Evolutionary conservation across 768 basidiomycete species (phyloP).

Genomic region (Pisolithus albus): DNA sequence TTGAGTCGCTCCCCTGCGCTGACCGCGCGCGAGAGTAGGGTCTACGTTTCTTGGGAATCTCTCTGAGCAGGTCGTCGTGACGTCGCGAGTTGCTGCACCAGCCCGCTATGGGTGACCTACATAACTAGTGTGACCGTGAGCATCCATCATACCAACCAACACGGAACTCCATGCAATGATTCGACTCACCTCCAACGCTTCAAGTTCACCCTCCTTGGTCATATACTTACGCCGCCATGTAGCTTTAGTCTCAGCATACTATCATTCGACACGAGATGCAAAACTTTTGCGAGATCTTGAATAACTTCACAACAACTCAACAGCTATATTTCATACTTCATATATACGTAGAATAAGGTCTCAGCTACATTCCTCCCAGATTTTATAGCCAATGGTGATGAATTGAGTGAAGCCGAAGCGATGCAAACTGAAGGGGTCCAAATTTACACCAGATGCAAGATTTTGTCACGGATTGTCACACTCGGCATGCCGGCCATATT

Average conservation of each 20-base stretch:
- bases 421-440: too few species aligned
- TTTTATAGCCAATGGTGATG: too few species aligned
- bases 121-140: not conserved
- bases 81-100: slow-evolving; percentile 60
- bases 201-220: slow-evolving; percentile 85
- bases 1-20: slow-evolving; percentile 86
- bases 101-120: slow-evolving; percentile 67
- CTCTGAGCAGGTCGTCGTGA: slow-evolving; percentile 53
- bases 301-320: too few species aligned
- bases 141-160: not conserved
- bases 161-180: not conserved
- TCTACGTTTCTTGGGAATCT: slow-evolving; percentile 64
- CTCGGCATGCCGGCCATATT: too few species aligned
- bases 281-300: too few species aligned
- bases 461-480: too few species aligned
- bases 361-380: too few species aligned
- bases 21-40: slow-evolving; percentile 63
- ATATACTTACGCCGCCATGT: slow-evolving; percentile 78
- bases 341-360: too few species aligned
- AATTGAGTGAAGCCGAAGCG: too few species aligned
- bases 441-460: too few species aligned
- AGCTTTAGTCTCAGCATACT: slow-evolving; percentile 71
- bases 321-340: too few species aligned
- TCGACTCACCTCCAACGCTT: slow-evolving; percentile 66
- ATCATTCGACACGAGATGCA: too few species aligned